Base-by-base conservation (phyloP, 148 eudicot species). In the Camellia sinensis region DNA sequence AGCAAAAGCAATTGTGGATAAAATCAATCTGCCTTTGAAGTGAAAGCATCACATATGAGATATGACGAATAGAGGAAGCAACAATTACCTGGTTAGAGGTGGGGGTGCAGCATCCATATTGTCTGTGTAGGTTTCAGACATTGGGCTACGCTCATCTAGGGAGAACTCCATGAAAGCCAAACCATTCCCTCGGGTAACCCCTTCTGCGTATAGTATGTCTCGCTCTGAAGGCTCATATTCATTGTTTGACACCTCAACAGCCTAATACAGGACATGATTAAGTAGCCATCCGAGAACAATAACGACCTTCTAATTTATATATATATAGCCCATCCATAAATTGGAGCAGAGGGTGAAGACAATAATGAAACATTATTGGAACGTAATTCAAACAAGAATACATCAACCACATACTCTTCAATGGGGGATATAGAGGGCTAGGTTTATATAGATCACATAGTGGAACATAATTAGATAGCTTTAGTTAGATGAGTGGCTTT, bases 141-240 rank as follows among this genome's bases (percentile, higher is more conserved):
- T 92, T 44, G 97, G 98, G 91, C 98, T 92, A 50, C 92, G 95
- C 82, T 94, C 97, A 80, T 94, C 98, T 43, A 94, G 90, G 44
- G 97, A 90, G 88, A 97, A 97, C 84, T 97, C 99, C 73, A 97
- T 94, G 84, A 93, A 97, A 77, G 99, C 95, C 85, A 97, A 86
- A 77, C 97, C 99, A 37, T 94, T 97, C 40, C 98, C 98, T 84
- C 88, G 97, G 74, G 99, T 94, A 78, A 97, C 96, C 54, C 99
- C 99, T 90, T 97, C 99, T 67, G 98, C 94, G 81, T 88, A 97
- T 67, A 97, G 81, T 79, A 97, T 97, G 88, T 97, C 99, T 78
- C 89, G 83, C 78, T 97, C 99, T 67, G 95, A 87, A 56, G 99
- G 99, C 83, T 97, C 99, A 60, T 97, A 97, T 79, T 97, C 99